Conservation (phyloP, 169 alveolate species). For the Plasmodium berghei region DNA sequence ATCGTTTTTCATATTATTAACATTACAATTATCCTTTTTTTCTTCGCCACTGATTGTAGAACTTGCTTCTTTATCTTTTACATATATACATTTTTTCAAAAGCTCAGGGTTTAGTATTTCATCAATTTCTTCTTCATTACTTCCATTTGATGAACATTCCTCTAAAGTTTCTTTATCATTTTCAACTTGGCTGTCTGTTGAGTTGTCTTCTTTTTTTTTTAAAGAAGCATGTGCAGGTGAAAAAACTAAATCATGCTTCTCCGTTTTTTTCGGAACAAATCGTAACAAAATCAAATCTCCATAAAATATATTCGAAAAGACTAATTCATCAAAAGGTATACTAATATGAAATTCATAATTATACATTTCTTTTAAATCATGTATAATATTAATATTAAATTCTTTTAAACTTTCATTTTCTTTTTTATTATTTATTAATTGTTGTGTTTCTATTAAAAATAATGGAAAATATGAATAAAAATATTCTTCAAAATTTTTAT, state of each 20-base stretch:
- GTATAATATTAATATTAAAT: slow-evolving; percentile 20
- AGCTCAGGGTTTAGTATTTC: too few species aligned
- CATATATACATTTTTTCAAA: too few species aligned
- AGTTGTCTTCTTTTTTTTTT: slow-evolving; percentile 15
- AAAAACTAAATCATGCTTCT: slow-evolving; percentile 2
- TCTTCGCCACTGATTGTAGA: not conserved
- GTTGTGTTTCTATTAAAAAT: slow-evolving; percentile 74
- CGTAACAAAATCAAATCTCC: slow-evolving; percentile 55
- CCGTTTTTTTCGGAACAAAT: slow-evolving; percentile 63
- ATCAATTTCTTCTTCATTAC: too few species aligned
- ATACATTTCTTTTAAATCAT: slow-evolving; percentile 29
- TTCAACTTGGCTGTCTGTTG: not conserved
- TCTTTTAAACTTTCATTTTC: slow-evolving; percentile 54
- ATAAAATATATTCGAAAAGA: slow-evolving; percentile 28
- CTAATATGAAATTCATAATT: slow-evolving; percentile 19
- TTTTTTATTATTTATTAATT: slow-evolving; percentile 67
- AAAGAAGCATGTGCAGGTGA: slow-evolving; percentile 11
- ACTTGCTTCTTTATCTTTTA: too few species aligned
- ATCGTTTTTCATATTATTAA: too few species aligned
- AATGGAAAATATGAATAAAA: slow-evolving; percentile 53
- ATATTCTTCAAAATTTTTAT: slow-evolving; percentile 58
- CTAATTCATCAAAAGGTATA: slow-evolving; percentile 26
- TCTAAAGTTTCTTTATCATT: slow-evolving; percentile 2
- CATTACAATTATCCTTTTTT: not conserved
- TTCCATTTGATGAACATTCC: too few species aligned